Evolutionary conservation across 352 stramenopile species (phyloP).

Genomic region (Plasmopara halstedii): DNA sequence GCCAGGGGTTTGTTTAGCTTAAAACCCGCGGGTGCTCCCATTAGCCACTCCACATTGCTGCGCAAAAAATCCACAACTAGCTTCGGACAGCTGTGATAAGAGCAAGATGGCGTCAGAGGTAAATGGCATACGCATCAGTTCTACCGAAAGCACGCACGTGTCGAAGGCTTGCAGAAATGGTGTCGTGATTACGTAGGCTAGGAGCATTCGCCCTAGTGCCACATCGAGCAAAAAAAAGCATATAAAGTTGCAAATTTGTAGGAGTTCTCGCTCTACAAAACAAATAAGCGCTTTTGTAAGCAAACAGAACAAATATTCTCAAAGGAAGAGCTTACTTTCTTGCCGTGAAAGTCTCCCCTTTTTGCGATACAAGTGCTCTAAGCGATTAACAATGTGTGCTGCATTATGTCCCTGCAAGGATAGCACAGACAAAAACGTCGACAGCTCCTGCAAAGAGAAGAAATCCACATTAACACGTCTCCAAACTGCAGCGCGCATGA

Average conservation of each 20-base stretch:
- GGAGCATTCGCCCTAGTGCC: conserved; percentile 12
- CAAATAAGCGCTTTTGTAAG: not conserved
- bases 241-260: conserved; percentile 31
- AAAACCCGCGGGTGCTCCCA: conserved; percentile 68
- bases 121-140: no score
- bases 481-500: no score
- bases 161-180: conserved; percentile 4
- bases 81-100: conserved; percentile 17
- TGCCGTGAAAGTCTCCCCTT: conserved; percentile 14
- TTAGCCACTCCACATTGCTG: conserved; percentile 62
- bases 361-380: conserved; percentile 23
- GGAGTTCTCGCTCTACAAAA: conserved; percentile 15
- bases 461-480: conserved; percentile 1
- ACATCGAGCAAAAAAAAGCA: conserved; percentile 28
- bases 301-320: not conserved
- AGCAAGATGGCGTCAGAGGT: not conserved
- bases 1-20: conserved; percentile 88
- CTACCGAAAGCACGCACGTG: conserved; percentile 8
- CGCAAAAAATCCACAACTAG: conserved; percentile 38
- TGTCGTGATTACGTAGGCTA: conserved; percentile 7
- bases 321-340: conserved; percentile 24
- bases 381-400: conserved; percentile 15
- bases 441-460: conserved; percentile 26
- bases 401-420: conserved; percentile 24
- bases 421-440: conserved; percentile 32